Percentiles rank a stretch among this genome's conserved stretches.
Evolutionary conservation across 805 yeast species (phyloP).

Genomic region (Pichia ethanolica): DNA sequence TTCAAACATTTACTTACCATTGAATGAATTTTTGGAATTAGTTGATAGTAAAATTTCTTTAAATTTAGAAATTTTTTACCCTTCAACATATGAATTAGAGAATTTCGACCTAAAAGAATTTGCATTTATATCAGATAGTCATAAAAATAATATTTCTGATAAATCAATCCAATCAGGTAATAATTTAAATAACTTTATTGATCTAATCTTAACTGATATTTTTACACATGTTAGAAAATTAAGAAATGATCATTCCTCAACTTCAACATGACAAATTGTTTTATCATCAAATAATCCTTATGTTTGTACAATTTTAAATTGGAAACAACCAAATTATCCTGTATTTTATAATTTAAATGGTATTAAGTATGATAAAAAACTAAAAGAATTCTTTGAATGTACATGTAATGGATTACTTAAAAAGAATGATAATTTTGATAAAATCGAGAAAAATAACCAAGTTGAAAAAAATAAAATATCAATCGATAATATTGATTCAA

Average conservation of each 20-base stretch:
- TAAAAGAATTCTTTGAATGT: conserved; percentile 28
- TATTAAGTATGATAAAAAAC: conserved; percentile 30
- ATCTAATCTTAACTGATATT: conserved; percentile 58
- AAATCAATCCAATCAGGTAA: conserved; percentile 16
- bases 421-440: conserved; percentile 1
- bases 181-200: conserved; percentile 67
- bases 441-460: not conserved
- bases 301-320: conserved; percentile 88
- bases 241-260: conserved; percentile 23
- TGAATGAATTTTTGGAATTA: conserved; percentile 48
- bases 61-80: conserved; percentile 70
- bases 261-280: conserved; percentile 56
- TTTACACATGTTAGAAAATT: conserved; percentile 68
- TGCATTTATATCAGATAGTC: conserved; percentile 15
- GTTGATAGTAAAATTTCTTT: conserved; percentile 58
- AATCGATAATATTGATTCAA: conserved; percentile 30
- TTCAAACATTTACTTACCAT: conserved; percentile 45
- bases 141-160: conserved; percentile 10
- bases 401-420: conserved; percentile 35
- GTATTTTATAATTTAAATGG: conserved; percentile 81
- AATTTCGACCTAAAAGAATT: conserved; percentile 22
- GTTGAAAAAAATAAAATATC: conserved; percentile 18
- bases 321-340: conserved; percentile 98
- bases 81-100: conserved; percentile 41
- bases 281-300: conserved; percentile 82